Evolutionary conservation across 148 eudicot species (phyloP).

Genomic region (Beta vulgaris): DNA sequence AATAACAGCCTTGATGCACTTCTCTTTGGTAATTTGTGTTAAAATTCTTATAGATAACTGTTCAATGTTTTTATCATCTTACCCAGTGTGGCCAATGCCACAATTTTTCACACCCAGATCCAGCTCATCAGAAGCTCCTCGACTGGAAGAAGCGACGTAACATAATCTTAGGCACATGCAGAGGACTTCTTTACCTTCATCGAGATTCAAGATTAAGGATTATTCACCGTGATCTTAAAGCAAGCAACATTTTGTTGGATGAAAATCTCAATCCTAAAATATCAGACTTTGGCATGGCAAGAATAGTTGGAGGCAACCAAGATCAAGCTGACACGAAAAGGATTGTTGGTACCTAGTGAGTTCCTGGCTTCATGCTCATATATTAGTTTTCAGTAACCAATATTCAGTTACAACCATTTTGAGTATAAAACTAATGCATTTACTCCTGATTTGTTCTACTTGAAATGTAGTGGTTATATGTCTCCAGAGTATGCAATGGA

Average conservation of each 20-base stretch:
- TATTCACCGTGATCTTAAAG: conserved; percentile 21
- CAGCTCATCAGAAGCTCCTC: background rate
- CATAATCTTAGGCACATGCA: conserved; percentile 3
- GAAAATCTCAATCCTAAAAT: conserved; percentile 24
- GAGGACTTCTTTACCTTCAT: conserved; percentile 11
- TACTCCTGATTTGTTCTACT: too few species aligned
- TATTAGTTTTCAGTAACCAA: too few species aligned
- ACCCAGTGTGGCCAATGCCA: background rate
- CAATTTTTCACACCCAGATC: background rate
- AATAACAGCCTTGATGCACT: conserved; percentile 40
- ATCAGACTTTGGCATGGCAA: conserved; percentile 35
- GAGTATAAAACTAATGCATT: too few species aligned
- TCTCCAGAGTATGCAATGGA: too few species aligned
- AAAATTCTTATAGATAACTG: background rate
- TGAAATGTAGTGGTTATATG: too few species aligned
- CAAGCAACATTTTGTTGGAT: conserved; percentile 12
- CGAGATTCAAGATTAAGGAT: conserved; percentile 27
- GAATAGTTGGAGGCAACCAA: background rate
- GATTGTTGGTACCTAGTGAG: too few species aligned
- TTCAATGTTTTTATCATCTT: background rate
- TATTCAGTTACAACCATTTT: too few species aligned
- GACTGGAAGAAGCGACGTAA: conserved; percentile 7
- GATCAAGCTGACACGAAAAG: too few species aligned
- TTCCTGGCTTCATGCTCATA: too few species aligned
- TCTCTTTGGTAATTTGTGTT: conserved; percentile 30